Evolutionary conservation across 2,329 filamentous ascomycete species (phyloP).

Genomic region (Keithomyces neogunnii): DNA sequence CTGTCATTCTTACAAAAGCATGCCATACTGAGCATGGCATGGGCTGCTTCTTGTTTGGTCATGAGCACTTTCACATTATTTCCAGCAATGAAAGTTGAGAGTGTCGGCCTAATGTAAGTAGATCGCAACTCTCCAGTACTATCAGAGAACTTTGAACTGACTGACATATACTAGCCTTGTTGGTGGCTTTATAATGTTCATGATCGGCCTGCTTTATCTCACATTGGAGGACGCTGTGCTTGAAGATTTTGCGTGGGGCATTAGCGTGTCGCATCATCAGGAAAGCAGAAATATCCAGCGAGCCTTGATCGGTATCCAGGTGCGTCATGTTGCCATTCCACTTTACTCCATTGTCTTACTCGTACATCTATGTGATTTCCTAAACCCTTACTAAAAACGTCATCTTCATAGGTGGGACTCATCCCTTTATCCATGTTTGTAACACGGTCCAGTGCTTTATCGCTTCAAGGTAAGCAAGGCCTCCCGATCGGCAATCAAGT

Average conservation of each 20-base stretch:
- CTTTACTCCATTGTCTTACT: neutral
- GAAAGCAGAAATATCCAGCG: constrained; percentile 41
- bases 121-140: neutral
- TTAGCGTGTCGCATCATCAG: constrained; percentile 9
- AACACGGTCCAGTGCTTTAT: constrained; percentile 77
- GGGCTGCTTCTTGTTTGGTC: constrained; percentile 65
- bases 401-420: constrained; percentile 53
- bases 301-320: constrained; percentile 57
- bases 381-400: neutral
- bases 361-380: neutral
- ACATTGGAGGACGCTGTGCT: constrained; percentile 61
- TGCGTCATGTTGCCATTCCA: constrained; percentile 20
- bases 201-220: constrained; percentile 69
- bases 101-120: constrained; percentile 62
- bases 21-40: constrained; percentile 53
- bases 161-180: constrained; percentile 43
- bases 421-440: constrained; percentile 75
- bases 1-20: constrained; percentile 62
- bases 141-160: neutral
- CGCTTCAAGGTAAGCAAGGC: constrained; percentile 75
- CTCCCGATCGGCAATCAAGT: constrained; percentile 82
- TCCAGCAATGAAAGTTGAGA: constrained; percentile 78
- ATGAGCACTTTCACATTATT: constrained; percentile 92
- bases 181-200: constrained; percentile 71
- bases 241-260: constrained; percentile 29